These are phyloP conservation scores for Panicum miliaceum DNA, from an alignment of 176 grass and related monocot genomes.

Conservation along the genomic window DNA sequence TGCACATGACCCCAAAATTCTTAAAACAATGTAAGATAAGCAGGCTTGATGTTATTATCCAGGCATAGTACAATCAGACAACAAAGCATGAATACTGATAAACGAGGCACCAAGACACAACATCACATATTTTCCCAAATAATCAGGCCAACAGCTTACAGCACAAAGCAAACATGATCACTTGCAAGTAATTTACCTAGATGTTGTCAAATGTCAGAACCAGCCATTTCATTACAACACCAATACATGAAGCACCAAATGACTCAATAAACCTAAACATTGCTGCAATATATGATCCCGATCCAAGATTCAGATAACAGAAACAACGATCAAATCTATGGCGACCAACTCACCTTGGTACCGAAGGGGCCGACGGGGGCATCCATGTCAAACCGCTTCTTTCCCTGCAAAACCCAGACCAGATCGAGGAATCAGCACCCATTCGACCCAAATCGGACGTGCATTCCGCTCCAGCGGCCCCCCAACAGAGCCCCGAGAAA, in stretches of 20 bases:
- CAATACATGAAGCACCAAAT: background rate
- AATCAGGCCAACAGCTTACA: background rate
- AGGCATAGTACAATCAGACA: background rate
- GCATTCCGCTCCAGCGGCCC: constrained; percentile 7
- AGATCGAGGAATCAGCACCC: constrained; percentile 52
- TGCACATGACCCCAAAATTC: background rate
- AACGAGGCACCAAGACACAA: background rate
- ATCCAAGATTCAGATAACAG: background rate
- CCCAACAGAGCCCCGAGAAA: background rate
- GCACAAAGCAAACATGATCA: background rate
- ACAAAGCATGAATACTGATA: background rate
- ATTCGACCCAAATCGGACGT: constrained; percentile 15
- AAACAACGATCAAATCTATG: background rate
- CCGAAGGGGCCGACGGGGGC: constrained; percentile 76
- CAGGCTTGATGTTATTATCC: background rate
- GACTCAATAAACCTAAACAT: background rate
- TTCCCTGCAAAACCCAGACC: constrained; percentile 61
- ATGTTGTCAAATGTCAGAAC: background rate
- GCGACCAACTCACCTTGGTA: constrained; percentile 69
- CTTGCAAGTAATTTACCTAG: background rate
- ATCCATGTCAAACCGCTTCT: constrained; percentile 92
- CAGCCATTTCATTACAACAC: background rate
- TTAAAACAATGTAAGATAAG: constrained; percentile 1
- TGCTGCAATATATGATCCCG: background rate
- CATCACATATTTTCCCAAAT: background rate